These are phyloP conservation scores for Cicer judaicum DNA, from an alignment of 306 rosid genomes.

Conservation along the genomic window DNA sequence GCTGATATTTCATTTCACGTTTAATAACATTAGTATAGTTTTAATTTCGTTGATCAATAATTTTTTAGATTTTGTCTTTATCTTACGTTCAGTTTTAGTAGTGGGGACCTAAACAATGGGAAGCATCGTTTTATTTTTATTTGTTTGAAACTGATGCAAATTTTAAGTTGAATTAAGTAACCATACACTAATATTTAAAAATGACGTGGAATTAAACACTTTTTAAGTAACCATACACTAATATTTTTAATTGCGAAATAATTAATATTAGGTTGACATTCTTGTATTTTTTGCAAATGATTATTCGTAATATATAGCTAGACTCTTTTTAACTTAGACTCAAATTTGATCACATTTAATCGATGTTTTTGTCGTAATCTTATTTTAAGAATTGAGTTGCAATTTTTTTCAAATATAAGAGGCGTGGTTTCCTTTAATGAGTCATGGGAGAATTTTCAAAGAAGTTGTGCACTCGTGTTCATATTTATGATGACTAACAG, in stretches of 20 bases:
- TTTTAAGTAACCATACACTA: no score
- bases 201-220: no score
- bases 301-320: no score
- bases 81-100: neutral
- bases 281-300: no score
- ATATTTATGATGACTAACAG: neutral
- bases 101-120: neutral
- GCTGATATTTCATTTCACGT: constrained; percentile 4
- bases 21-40: constrained; percentile 12
- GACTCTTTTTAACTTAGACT: constrained; percentile 1
- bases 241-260: no score
- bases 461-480: neutral
- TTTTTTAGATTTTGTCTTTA: neutral
- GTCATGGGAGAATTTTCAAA: neutral
- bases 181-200: no score
- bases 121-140: neutral
- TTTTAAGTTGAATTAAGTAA: no score
- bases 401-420: neutral
- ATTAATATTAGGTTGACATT: no score
- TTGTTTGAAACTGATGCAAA: neutral
- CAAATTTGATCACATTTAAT: no score
- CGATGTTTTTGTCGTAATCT: no score
- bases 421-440: neutral
- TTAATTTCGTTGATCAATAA: constrained; percentile 1
- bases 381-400: neutral